Evolutionary conservation across 768 basidiomycete species (phyloP).

Genomic region (Kwoniella bestiolae): DNA sequence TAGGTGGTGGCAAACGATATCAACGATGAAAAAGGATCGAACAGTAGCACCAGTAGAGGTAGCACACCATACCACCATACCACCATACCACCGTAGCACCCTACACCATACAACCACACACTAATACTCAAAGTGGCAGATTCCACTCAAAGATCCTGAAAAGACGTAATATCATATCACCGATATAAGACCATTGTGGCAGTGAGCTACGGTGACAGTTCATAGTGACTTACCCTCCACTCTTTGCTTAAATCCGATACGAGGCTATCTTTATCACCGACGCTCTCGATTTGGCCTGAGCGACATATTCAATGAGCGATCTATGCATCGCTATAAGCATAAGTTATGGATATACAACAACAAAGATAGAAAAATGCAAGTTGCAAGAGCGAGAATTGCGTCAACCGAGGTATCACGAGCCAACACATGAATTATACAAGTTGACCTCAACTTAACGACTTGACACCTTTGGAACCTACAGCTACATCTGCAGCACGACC

Average conservation of each 20-base stretch:
- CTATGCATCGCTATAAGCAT: conserved; percentile 5
- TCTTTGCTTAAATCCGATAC: conserved; percentile 23
- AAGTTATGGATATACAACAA: conserved; percentile 15
- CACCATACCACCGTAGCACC: too few relatives aligned
- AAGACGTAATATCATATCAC: conserved; percentile 2
- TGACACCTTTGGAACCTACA: conserved; percentile 40
- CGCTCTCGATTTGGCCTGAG: conserved; percentile 4
- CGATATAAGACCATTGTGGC: conserved; percentile 18
- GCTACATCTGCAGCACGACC: conserved; percentile 55
- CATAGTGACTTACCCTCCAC: background rate
- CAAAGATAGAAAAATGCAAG: too few relatives aligned
- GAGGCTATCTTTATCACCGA: conserved; percentile 19
- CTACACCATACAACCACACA: too few relatives aligned
- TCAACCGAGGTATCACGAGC: too few relatives aligned
- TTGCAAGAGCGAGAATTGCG: too few relatives aligned
- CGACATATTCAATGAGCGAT: background rate
- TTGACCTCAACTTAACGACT: conserved; percentile 18
- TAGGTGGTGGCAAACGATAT: conserved; percentile 14
- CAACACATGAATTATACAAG: too few relatives aligned
- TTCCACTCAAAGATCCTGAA: conserved; percentile 14
- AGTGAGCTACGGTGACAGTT: background rate
- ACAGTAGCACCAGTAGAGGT: too few relatives aligned
- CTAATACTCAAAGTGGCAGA: background rate
- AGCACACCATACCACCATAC: too few relatives aligned
- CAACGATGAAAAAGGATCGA: background rate